A percentile compares a stretch with the other conserved stretches of the same genome.
Evolutionary conservation across 176 grass and related monocot species (phyloP).

Genomic region (Chrysopogon serrulatus): DNA sequence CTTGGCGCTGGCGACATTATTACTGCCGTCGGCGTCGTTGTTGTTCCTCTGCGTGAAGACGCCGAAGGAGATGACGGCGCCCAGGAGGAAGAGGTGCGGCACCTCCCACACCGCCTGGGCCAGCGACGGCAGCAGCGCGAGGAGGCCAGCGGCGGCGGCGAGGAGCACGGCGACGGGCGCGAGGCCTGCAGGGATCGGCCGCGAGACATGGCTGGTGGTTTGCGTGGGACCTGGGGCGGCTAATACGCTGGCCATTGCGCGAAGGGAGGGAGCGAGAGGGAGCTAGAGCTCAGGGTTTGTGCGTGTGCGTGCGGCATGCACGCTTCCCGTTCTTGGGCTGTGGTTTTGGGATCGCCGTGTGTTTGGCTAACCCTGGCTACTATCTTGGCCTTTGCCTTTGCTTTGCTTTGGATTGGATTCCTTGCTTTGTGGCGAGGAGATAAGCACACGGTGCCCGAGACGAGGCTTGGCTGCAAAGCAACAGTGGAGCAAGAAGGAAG

Average conservation of each 20-base stretch:
- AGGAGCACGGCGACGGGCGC: conserved; percentile 37
- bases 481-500: conserved; percentile 1
- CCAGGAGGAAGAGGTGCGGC: conserved; percentile 64
- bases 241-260: conserved; percentile 30
- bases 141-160: conserved; percentile 32
- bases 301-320: neutral
- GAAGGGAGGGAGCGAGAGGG: neutral
- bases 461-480: conserved; percentile 46
- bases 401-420: conserved; percentile 28
- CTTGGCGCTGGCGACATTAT: neutral
- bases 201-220: neutral
- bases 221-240: neutral
- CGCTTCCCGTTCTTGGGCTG: neutral
- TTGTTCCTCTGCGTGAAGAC: conserved; percentile 45
- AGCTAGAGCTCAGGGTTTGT: neutral
- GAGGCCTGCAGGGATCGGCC: conserved; percentile 13
- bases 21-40: neutral
- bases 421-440: conserved; percentile 50
- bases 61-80: conserved; percentile 64
- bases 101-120: conserved; percentile 65
- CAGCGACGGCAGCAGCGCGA: conserved; percentile 52
- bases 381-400: neutral
- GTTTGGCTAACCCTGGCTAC: neutral
- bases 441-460: neutral
- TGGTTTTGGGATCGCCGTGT: conserved; percentile 37